Percentiles rank a stretch among this genome's conserved stretches.
Conservation (phyloP, 495 filamentous ascomycete genomes). For the Physcia stellaris region DNA sequence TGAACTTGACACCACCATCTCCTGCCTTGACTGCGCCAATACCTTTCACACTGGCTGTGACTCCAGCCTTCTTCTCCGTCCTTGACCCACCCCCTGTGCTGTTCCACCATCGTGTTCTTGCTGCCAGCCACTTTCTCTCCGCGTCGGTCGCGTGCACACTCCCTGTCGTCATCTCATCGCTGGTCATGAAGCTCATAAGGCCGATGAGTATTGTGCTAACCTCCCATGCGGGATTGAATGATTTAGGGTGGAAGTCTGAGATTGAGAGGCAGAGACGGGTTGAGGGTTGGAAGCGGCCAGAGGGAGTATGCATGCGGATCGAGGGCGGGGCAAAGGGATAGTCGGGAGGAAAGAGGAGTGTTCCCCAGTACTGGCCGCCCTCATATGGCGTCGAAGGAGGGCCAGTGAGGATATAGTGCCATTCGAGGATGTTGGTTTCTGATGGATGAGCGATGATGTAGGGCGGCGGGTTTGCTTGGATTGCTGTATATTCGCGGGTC, state of each 20-base stretch:
- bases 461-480: constrained; percentile 81
- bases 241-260: constrained; percentile 91
- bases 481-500: constrained; percentile 84
- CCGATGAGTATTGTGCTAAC: constrained; percentile 93
- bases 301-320: constrained; percentile 97
- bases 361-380: constrained; percentile 96
- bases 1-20: constrained; percentile 85
- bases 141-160: constrained; percentile 65
- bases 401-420: constrained; percentile 96
- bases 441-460: constrained; percentile 92
- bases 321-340: constrained; percentile 96
- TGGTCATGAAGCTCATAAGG: constrained; percentile 92
- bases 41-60: constrained; percentile 33
- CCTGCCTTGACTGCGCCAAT: constrained; percentile 65
- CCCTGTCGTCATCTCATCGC: constrained; percentile 97
- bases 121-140: constrained; percentile 67
- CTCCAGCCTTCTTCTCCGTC: constrained; percentile 31
- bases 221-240: constrained; percentile 98
- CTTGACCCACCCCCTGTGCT: constrained; percentile 84
- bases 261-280: constrained; percentile 90
- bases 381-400: constrained; percentile 92
- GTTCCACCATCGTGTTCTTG: constrained; percentile 89
- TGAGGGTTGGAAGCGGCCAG: constrained; percentile 84
- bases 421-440: constrained; percentile 91
- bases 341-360: constrained; percentile 84